Evolutionary conservation across 148 eudicot genomes (phyloP), one percentile per base, ranked within the genome.

Genomic region (Dianthus caryophyllus): DNA sequence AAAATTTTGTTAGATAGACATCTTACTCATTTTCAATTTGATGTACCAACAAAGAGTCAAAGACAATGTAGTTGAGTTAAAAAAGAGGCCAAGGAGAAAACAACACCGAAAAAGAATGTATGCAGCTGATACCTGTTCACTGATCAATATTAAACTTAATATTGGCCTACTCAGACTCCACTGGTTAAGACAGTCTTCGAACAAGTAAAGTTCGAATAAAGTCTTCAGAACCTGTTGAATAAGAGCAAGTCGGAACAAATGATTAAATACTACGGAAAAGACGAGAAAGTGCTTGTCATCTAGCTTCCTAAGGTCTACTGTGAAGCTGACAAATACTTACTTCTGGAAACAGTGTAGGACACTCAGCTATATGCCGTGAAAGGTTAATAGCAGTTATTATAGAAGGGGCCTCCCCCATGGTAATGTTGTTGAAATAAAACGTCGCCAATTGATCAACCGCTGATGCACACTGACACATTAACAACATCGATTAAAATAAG

Each of bases 161-260:
- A 94, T 90, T 24, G 99, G 96, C 77, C 99, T 83, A 83, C 99
- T 94, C 67, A 94, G 88, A 76, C 96, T 94, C 99, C 99, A 94
- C 41, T 90, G 97, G 64, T 88, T 94, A 81, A 83, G 77, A 77
- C 85, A 82, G 71, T 94, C 99, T 73, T 90, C 96, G 67, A 86
- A 94, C 68, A 94, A 79, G 65, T 88, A 86, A 65, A 90, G 87
- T 85, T 94, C 99, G 74, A 90, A 94, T 50, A 94, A 81, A 24
- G 96, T 86, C 83, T 88, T 90, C 71, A 94, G 73, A 72, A 94
- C 78, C 99, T 84, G 87, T 69, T 64, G 38, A 60, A 25, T 57
- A 80, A 69, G 47, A 67, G 69, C 10, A 67, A 68, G 54, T 2
- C 38, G 66, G 36, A 29, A 33, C 44, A 36, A 33, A 33, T 31